Evolutionary conservation across 768 basidiomycete species (phyloP), one percentile per base, ranked within the genome.

Genomic region (Cantharellus cinnabarinus): DNA sequence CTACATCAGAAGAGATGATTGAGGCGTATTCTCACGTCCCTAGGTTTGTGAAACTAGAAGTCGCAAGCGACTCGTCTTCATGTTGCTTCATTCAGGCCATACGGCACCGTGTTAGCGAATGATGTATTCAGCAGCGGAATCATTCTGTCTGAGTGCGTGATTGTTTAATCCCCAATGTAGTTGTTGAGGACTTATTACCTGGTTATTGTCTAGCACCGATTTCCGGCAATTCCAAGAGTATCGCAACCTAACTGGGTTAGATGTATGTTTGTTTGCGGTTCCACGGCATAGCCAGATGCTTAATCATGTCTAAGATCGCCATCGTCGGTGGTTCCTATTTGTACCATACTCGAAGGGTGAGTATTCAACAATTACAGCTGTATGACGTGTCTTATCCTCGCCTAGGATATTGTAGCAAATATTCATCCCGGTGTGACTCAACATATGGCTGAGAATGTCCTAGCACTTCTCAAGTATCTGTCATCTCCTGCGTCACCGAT

Each of bases 1-100:
- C 91, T 0, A 97, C 91, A 0, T 89, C 87, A 3, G 80, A 89
- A 65, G 79, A 95, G 69, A 95, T 98, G 93, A 86, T 95, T 3
- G 76, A 83, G 54, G 91, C 89, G 0, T 93, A 91, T 66, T 79
- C 86, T 0, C 77, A 81, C 64, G 88, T 88, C 0, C 89, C 90
- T 2, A 75, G 84, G 85, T 80, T 61, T 51, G 68, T 50, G 40
- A 34, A 50, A 59, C 7, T 58, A 42, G 3, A 4, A 2, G 4
- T 50, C 44, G 10, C 50, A 51, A 37, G 60, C 59, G 41, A 7
- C 57, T 15, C 5, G 14, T 41, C 37, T 39, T 5, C 15, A 5
- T 37, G 15, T 42, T 57, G 38, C 5, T 10, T 57, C 14, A 42
- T 41, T 39, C 41, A 1, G 85, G 64, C 93, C 94, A 0, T 85